Evolutionary conservation across 1,139 yeast genomes (phyloP), one percentile per base, ranked within the genome.

Genomic region (Ogataea hybrid): DNA sequence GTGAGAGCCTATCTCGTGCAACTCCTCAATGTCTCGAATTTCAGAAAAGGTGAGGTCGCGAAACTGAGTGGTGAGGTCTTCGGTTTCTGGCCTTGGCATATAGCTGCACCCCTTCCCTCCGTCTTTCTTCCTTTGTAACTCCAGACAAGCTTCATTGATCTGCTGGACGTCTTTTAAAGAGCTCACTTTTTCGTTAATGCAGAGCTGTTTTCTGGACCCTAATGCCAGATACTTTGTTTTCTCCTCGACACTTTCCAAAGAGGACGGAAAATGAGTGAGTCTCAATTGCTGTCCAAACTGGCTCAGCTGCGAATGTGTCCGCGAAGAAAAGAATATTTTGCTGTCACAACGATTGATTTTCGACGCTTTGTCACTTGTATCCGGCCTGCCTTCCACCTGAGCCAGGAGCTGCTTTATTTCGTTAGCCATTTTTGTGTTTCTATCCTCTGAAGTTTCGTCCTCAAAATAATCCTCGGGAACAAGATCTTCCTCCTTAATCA

Each of bases 241-340:
- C 54, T 76, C 80, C 1, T 49, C 51, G 0, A 67, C 42, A 1
- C 67, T 70, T 8, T 61, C 65, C 47, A 78, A 68, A 0, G 89
- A 75, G 0, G 95, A 74, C 1, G 85, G 83, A 48, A 88, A 84
- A 0, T 63, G 49, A 0, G 95, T 79, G 27, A 84, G 58, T 29
- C 70, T 63, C 37, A 90, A 64, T 53, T 92, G 97, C 17, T 79
- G 76, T 0, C 90, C 78, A 58, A 90, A 86, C 56, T 90, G 98
- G 37, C 73, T 73, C 42, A 90, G 66, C 58, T 90, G 98, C 0
- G 97, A 87, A 57, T 90, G 97, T 0, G 98, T 90, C 61, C 98
- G 69, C 1, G 97, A 88, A 0, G 95, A 73, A 57, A 81, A 89
- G 51, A 66, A 77, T 2, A 83, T 72, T 52, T 79, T 79, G 0